Evolutionary conservation across 192 early-diverging fungal genomes (phyloP).

Genomic region (Chytriomyces hyalinus): DNA sequence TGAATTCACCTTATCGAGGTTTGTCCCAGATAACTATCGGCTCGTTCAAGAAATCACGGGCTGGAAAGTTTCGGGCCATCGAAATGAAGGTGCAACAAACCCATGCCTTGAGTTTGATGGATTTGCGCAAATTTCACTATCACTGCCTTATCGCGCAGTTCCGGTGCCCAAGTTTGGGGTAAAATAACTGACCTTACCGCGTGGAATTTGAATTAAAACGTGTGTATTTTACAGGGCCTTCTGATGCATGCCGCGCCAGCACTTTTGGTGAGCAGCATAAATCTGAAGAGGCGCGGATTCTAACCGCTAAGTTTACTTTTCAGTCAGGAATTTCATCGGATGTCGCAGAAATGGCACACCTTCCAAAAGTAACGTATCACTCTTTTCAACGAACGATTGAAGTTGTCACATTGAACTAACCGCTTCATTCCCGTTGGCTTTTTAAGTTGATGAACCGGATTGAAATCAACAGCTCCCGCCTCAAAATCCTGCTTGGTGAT

Average conservation of each 20-base stretch:
- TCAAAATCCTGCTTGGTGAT: slow-evolving; percentile 18
- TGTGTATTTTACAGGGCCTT: neutral
- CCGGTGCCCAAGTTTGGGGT: no score
- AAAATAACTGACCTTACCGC: neutral
- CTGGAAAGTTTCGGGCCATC: slow-evolving; percentile 4
- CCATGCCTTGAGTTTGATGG: neutral
- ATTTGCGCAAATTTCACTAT: neutral
- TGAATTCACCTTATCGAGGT: neutral
- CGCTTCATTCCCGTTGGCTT: neutral
- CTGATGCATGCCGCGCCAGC: neutral
- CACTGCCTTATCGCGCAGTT: no score
- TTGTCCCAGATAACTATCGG: slow-evolving; percentile 16
- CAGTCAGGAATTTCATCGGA: neutral
- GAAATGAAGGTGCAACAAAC: neutral
- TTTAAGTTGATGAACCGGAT: slow-evolving; percentile 1
- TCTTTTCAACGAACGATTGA: neutral
- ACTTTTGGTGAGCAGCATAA: neutral
- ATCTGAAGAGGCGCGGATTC: neutral
- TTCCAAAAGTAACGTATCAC: neutral
- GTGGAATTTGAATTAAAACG: neutral
- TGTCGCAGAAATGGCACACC: neutral
- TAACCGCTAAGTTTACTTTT: neutral
- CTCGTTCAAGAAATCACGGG: neutral
- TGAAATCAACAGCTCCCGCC: slow-evolving; percentile 4
- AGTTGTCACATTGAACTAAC: neutral